These are phyloP conservation scores for Dioscorea cayenensis DNA, from an alignment of 116 monocot species.

Conservation along the genomic window DNA sequence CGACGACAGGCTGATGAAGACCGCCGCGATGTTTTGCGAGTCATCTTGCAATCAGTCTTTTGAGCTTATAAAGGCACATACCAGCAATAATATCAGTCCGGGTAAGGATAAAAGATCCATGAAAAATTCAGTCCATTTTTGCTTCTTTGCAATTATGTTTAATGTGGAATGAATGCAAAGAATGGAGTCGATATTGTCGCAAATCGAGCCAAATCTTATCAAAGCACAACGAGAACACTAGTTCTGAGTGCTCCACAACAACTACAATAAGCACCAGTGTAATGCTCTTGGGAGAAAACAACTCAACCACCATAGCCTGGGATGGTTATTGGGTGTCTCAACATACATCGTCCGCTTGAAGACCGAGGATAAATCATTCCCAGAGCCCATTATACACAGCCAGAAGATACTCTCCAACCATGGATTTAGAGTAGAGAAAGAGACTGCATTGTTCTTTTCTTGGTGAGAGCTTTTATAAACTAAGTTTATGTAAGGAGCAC, in stretches of 20 bases:
- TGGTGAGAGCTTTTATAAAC: constrained; percentile 7
- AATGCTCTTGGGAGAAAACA: neutral
- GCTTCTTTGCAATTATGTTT: neutral
- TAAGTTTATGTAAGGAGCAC: constrained; percentile 23
- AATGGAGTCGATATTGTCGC: neutral
- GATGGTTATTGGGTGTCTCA: neutral
- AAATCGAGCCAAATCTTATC: constrained; percentile 4
- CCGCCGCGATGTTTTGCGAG: constrained; percentile 1
- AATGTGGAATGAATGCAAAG: neutral
- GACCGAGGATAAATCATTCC: constrained; percentile 2
- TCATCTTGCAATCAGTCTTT: constrained; percentile 11
- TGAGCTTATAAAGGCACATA: constrained; percentile 20
- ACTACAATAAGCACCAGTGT: neutral
- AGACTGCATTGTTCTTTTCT: neutral
- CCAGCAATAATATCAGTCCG: constrained; percentile 10
- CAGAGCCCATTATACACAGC: neutral
- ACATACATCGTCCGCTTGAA: neutral
- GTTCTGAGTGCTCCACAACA: neutral
- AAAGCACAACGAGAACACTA: neutral
- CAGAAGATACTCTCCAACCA: constrained; percentile 1
- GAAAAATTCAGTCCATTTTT: neutral
- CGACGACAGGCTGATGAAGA: constrained; percentile 45
- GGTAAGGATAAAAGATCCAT: neutral
- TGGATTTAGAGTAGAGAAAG: neutral
- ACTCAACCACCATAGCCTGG: neutral